These are phyloP conservation scores for Malus hybrid DNA, from an alignment of 331 rosid species.

Conservation along the genomic window DNA sequence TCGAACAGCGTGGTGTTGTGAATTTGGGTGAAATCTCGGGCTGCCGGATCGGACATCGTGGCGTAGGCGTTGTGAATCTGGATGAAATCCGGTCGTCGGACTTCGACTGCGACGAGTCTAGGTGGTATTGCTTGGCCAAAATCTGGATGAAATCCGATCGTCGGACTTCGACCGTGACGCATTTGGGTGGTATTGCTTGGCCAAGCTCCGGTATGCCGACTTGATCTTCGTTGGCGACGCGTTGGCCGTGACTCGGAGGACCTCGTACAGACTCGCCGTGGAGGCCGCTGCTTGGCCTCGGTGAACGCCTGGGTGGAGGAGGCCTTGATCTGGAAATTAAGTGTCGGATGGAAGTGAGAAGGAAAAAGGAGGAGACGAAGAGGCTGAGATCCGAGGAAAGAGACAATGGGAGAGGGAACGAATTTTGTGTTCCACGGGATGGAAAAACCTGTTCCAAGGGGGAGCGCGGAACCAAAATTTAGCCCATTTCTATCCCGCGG, in stretches of 20 bases:
- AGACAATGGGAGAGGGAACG: too few species aligned
- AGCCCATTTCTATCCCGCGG: too few species aligned
- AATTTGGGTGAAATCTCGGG: too few species aligned
- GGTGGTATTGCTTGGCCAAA: conserved; percentile 75
- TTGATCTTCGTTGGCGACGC: conserved; percentile 69
- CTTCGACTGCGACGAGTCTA: conserved; percentile 41
- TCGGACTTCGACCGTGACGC: conserved; percentile 24
- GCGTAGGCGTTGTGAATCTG: conserved; percentile 21
- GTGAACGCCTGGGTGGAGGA: conserved; percentile 26
- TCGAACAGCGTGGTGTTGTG: too few species aligned
- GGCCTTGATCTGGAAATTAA: not conserved
- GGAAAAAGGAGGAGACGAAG: too few species aligned
- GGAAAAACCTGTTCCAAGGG: too few species aligned
- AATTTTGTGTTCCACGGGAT: too few species aligned
- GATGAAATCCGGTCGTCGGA: conserved; percentile 47
- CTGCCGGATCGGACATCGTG: too few species aligned
- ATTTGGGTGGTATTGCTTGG: conserved; percentile 82
- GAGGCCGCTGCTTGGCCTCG: not conserved
- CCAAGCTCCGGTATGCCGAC: conserved; percentile 66
- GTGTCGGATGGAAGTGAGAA: too few species aligned
- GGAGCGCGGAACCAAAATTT: too few species aligned
- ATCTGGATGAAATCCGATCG: conserved; percentile 59
- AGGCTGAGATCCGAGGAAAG: too few species aligned
- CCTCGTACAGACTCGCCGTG: conserved; percentile 53
- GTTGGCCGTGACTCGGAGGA: conserved; percentile 39